Evolutionary conservation across 2,329 filamentous ascomycete species (phyloP), one percentile per base, ranked within the genome.

Genomic region (Calonectria pseudoreteaudii): DNA sequence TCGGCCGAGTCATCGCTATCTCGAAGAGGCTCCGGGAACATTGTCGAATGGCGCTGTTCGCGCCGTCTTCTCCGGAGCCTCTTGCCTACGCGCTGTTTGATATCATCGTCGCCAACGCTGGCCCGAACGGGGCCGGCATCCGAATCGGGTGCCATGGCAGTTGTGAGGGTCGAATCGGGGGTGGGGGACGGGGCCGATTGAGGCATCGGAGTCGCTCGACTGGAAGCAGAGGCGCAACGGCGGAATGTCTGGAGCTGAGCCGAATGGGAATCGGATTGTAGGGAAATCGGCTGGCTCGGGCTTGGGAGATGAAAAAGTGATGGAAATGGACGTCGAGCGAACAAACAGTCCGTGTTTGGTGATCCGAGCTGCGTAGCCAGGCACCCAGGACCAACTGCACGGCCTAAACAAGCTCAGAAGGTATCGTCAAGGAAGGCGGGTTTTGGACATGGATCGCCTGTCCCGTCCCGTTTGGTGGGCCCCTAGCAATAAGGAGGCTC

Each of bases 1-100:
- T 90, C 88, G 38, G 82, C 85, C 23, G 86, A 86, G n/a, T 85
- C 85, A 72, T 90, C 89, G 75, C 85, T 87, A 53, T 88, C 86
- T 80, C 86, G 87, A 47, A 92, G 82, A 23, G 86, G 87, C 30
- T 91, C 90, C 16, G 90, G 90, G 8, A 91, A 86, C 53, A 81
- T 72, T 16, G 85, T 85, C 3, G 85, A 76, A 13, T 80, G 82
- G 20, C 82, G 79, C 41, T 85, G 84, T 75, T 84, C 84, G 41
- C 81, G 85, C 52, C 84, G 84, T 73, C 83, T 87, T 81, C 87
- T 89, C 41, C 86, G 86, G 20, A 89, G 85, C 77, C 85, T 90
- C 71, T 83, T 86, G 67, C 83, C 84, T 14, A 86, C 80, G 69
- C 86, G 86, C 69, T 84, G 85, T 66, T 82, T 84, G 34, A 83